A percentile compares a stretch with the other conserved stretches of the same genome.
Evolutionary conservation across 768 basidiomycete species (phyloP).

Genomic region (Lactifluus rugatus): DNA sequence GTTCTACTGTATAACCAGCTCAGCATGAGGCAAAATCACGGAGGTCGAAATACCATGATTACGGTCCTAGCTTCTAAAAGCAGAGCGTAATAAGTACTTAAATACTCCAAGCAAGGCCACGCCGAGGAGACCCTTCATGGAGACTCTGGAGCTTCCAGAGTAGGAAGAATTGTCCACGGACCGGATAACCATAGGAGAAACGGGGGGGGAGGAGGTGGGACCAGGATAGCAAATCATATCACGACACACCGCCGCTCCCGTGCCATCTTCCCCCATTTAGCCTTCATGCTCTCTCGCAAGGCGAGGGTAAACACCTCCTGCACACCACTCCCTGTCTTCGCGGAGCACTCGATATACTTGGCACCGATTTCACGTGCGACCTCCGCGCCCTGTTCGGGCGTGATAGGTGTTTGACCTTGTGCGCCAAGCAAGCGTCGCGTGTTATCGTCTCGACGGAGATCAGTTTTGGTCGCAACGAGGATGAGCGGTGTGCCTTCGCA

Average conservation of each 20-base stretch:
- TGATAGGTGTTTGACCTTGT: conserved; percentile 77
- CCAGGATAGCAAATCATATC: conserved; percentile 25
- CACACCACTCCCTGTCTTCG: conserved; percentile 84
- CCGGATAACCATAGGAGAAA: conserved; percentile 4
- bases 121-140: neutral
- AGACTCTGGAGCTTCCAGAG: neutral
- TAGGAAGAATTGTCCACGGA: conserved; percentile 11
- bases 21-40: neutral
- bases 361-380: conserved; percentile 93
- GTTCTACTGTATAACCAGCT: neutral
- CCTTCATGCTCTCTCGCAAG: conserved; percentile 79
- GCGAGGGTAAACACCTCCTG: conserved; percentile 89
- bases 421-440: conserved; percentile 84
- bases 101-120: neutral
- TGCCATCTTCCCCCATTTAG: conserved; percentile 64
- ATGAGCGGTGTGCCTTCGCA: conserved; percentile 84
- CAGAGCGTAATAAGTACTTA: neutral
- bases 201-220: neutral
- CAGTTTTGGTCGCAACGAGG: conserved; percentile 89
- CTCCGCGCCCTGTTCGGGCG: conserved; percentile 69
- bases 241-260: conserved; percentile 68
- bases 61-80: conserved; percentile 4
- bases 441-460: conserved; percentile 78
- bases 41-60: neutral
- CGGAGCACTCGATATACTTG: conserved; percentile 87